These are phyloP conservation scores for Phalaenopsis aphrodite DNA, from an alignment of 106 monocot species.

Conservation along the genomic window DNA sequence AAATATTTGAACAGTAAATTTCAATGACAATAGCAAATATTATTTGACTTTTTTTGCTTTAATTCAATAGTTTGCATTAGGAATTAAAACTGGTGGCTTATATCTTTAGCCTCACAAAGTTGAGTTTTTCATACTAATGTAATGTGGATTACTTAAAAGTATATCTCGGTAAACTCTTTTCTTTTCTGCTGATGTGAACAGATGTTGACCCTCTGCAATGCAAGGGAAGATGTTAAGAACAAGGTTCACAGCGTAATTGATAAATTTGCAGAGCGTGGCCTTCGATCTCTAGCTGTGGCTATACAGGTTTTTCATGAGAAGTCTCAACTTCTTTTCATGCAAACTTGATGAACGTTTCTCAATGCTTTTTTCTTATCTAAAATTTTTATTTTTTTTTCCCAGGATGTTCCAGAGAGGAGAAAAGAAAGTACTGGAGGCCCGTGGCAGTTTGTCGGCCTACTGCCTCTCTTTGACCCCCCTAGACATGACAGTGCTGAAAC, in stretches of 20 bases:
- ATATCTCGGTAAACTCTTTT: not conserved
- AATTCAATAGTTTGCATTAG: too few species aligned
- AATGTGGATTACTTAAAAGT: too few species aligned
- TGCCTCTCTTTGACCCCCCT: slow-evolving; percentile 73
- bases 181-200: slow-evolving; percentile 14
- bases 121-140: too few species aligned
- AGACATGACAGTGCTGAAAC: slow-evolving; percentile 85
- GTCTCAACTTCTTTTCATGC: not conserved
- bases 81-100: too few species aligned
- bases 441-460: slow-evolving; percentile 77
- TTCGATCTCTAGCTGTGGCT: slow-evolving; percentile 58
- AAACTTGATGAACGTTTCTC: not conserved
- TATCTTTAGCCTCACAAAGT: too few species aligned
- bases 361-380: not conserved
- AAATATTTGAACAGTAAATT: not conserved
- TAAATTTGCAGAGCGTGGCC: slow-evolving; percentile 72
- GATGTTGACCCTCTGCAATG: slow-evolving; percentile 69
- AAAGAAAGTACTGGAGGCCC: slow-evolving; percentile 68
- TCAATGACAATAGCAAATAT: too few species aligned
- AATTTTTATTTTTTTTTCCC: slow-evolving; percentile 2
- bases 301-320: slow-evolving; percentile 28
- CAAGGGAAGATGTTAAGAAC: slow-evolving; percentile 48
- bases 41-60: too few species aligned
- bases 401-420: slow-evolving; percentile 44
- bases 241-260: slow-evolving; percentile 65